Evolutionary conservation across 2,329 filamentous ascomycete genomes (phyloP), one percentile per base, ranked within the genome.

Genomic region (Penicillium sclerotigenum): DNA sequence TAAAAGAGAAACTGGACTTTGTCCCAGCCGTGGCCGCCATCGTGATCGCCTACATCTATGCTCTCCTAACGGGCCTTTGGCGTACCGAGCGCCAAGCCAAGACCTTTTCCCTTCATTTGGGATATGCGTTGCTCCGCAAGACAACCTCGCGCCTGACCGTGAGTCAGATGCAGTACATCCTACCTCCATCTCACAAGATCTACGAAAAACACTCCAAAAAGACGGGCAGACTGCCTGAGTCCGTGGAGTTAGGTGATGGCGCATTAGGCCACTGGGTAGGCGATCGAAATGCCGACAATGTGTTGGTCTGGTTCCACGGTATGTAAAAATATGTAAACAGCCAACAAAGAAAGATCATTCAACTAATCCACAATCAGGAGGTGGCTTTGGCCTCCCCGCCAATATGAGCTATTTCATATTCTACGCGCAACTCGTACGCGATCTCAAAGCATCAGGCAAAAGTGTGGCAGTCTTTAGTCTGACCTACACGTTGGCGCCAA

Each of bases 401-500:
- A 70, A 69, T 6, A 59, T 75, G 7, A 78, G 73, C 40, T 80
- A 83, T 65, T 72, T 83, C 52, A 68, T 76, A 18, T 84, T 80
- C 73, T 73, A 80, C 47, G 64, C 68, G 20, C 73, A 77, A 16
- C 68, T 83, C 31, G 69, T 77, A 48, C 68, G 74, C 36, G 68
- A 74, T n/a, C 67, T 81, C 20, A 65, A 70, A n/a, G 68, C 68
- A 9, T 60, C 66, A 28, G 77, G 76, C 40, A 77, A 81, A 49
- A 72, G 75, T 31, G 70, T 82, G 29, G 75, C 81, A 18, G 69
- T 81, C 46, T 77, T 86, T 47, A 69, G 82, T 24, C 74, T 85
- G n/a, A 79, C 79, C 37, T 87, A 87, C 69, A 81, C 80, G 26
- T 77, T 86, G n/a, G 77, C 82, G 0, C 77, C 77, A 0, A 60